Percentiles rank a stretch among this genome's conserved stretches.
These are phyloP conservation scores for Venturiaceae sp. DNA, from an alignment of 2,329 filamentous ascomycete genomes.

Conservation along the genomic window DNA sequence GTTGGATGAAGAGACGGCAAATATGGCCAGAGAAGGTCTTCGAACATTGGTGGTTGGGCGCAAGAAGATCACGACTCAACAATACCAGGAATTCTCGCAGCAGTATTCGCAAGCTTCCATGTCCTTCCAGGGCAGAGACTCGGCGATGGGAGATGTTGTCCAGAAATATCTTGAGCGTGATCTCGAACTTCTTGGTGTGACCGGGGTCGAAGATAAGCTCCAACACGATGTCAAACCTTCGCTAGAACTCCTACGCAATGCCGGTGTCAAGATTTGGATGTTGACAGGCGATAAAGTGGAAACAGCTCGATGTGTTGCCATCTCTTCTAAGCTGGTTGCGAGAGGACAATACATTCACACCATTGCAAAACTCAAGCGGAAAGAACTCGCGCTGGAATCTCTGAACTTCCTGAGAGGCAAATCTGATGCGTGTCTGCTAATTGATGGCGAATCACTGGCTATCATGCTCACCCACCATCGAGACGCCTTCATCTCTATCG, in stretches of 20 bases:
- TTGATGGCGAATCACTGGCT: constrained; percentile 84
- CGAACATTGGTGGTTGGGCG: constrained; percentile 92
- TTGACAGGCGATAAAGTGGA: constrained; percentile 97
- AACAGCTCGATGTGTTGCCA: constrained; percentile 90
- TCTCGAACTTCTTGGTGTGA: constrained; percentile 90
- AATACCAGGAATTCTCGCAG: constrained; percentile 71
- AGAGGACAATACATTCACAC: constrained; percentile 95
- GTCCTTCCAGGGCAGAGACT: constrained; percentile 69
- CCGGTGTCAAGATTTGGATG: constrained; percentile 99
- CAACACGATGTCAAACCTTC: constrained; percentile 94
- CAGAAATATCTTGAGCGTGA: constrained; percentile 75
- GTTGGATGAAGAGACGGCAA: constrained; percentile 98
- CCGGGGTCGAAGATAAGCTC: constrained; percentile 93
- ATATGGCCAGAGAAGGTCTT: constrained; percentile 95
- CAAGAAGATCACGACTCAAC: constrained; percentile 66
- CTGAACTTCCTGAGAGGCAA: constrained; percentile 84
- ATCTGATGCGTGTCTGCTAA: constrained; percentile 75
- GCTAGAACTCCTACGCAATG: constrained; percentile 87
- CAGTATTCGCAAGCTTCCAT: constrained; percentile 73
- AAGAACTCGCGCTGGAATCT: constrained; percentile 77
- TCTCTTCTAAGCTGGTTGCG: constrained; percentile 88
- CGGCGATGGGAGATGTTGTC: constrained; percentile 70
- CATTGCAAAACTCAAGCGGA: constrained; percentile 72
- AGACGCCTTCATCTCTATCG: constrained; percentile 76
- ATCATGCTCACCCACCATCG: constrained; percentile 77